phyloP scores from a whole-genome alignment of 2,329 filamentous ascomycete species.

The Boeremia exigua region DNA sequence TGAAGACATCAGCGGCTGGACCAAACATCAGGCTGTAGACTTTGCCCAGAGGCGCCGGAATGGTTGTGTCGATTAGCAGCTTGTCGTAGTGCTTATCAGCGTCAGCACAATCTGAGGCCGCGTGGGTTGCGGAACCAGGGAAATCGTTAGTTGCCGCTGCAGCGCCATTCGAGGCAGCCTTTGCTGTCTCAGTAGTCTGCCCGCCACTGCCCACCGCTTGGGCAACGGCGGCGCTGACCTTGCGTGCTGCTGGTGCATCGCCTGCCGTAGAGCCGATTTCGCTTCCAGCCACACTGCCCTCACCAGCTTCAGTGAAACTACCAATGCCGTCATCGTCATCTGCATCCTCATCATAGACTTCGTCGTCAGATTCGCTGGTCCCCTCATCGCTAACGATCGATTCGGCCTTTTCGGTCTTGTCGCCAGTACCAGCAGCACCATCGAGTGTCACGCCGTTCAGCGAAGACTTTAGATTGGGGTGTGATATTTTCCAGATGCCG shows the following conservation, averaged over 20 bases:
- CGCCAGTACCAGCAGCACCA: slow-evolving; percentile 70
- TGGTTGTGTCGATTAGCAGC: slow-evolving; percentile 80
- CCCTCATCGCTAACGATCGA: slow-evolving; percentile 58
- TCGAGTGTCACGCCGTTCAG: slow-evolving; percentile 86
- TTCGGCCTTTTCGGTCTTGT: slow-evolving; percentile 88
- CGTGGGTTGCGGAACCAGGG: slow-evolving; percentile 82
- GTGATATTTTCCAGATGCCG: slow-evolving; percentile 97
- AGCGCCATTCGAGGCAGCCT: slow-evolving; percentile 51
- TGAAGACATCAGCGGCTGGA: slow-evolving; percentile 76
- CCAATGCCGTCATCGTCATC: slow-evolving; percentile 75
- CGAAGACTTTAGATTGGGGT: slow-evolving; percentile 88
- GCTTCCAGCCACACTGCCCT: slow-evolving; percentile 61
- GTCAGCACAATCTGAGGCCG: slow-evolving; percentile 86
- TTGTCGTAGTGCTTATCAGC: slow-evolving; percentile 80
- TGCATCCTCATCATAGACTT: slow-evolving; percentile 80
- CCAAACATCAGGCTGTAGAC: slow-evolving; percentile 91
- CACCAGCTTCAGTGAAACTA: slow-evolving; percentile 63
- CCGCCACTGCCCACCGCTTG: slow-evolving; percentile 48
- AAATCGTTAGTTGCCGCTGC: slow-evolving; percentile 66
- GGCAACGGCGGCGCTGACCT: slow-evolving; percentile 67
- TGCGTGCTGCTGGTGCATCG: slow-evolving; percentile 61
- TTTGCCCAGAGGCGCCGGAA: slow-evolving; percentile 88
- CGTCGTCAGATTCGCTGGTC: slow-evolving; percentile 72
- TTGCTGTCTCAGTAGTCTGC: slow-evolving; percentile 41
- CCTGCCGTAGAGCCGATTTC: slow-evolving; percentile 59